Base-by-base conservation (phyloP, 2,329 filamentous ascomycete species). In the Davidsoniella neocaledoniae region DNA sequence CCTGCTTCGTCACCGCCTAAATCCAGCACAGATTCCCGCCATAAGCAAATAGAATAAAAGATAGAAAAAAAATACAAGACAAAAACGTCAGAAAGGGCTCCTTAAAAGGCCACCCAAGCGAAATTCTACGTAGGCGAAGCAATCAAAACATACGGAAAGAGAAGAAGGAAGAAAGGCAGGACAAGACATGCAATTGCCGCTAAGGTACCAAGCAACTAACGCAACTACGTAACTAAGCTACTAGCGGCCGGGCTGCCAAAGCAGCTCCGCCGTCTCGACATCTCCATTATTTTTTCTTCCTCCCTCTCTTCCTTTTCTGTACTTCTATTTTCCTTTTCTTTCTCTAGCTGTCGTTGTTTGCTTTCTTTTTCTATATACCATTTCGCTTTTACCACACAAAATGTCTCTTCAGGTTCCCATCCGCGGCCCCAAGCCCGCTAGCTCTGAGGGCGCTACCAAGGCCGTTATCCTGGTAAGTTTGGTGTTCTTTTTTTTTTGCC, bases 401-500 rank as follows among this genome's bases (percentile, higher is more conserved):
- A 50, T 52, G 41, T 51, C 50, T 37, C 42, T 48, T 49, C 73
- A 77, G 57, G 68, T 79, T 58, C 73, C 74, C 57, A 62, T 69
- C 62, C 68, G 69, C 50, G 63, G 65, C 54, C 67, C 67, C 60
- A 72, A 69, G 58, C 60, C 68, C 57, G 23, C 42, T n/a, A 33
- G 29, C 29, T 39, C 59, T 54, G 72, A 71, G 62, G 68, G 70
- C 57, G 59, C 65, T 56, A 74, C 88, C 63, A 96, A 95, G 70
- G 90, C 90, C 57, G 82, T 95, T 58, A 94, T 96, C 67, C 71
- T 96, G 72, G 88, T 94, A 74, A 56, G 58, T 51, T 53, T 37
- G 19, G 21, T 43, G 6, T 46, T 23, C 36, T 43, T 44, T 5
- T 17, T 5, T 17, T 8, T 17, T 43, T 23, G 17, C 38, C 45